Conservation (phyloP, 2,329 filamentous ascomycete genomes). For the Fusarium praegraminearum region DNA sequence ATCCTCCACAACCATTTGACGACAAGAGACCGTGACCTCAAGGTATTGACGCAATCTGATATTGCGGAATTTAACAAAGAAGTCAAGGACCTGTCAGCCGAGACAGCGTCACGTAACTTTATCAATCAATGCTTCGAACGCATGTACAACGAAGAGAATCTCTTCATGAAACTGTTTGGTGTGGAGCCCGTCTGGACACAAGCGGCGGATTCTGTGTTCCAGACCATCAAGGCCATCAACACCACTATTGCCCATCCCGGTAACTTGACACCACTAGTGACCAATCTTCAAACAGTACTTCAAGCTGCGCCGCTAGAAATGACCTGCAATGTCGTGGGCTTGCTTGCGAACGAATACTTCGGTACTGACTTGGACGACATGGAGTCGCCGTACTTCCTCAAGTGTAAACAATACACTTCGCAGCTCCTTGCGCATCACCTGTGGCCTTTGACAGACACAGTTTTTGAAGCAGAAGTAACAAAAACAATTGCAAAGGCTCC, state of each 20-base stretch:
- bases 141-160: constrained; percentile 64
- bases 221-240: constrained; percentile 61
- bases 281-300: constrained; percentile 62
- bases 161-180: constrained; percentile 68
- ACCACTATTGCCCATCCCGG: constrained; percentile 65
- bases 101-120: constrained; percentile 68
- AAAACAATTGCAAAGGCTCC: constrained; percentile 65
- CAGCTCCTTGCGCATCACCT: constrained; percentile 67
- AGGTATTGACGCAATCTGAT: constrained; percentile 65
- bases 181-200: constrained; percentile 66
- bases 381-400: constrained; percentile 64
- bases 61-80: constrained; percentile 67
- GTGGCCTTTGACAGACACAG: constrained; percentile 67
- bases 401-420: constrained; percentile 68
- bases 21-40: constrained; percentile 66
- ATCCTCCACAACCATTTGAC: constrained; percentile 67
- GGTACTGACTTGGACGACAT: constrained; percentile 69
- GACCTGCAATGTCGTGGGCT: constrained; percentile 67
- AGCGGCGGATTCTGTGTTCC: constrained; percentile 63
- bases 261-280: constrained; percentile 65
- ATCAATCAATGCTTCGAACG: constrained; percentile 71
- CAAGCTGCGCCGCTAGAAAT: constrained; percentile 61
- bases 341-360: constrained; percentile 70
- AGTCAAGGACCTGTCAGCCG: constrained; percentile 61
- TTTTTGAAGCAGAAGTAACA: constrained; percentile 67